A percentile compares a stretch with the other conserved stretches of the same genome.
Conservation (phyloP, 2,329 filamentous ascomycete genomes). For the Trichocomaceae sp. region DNA sequence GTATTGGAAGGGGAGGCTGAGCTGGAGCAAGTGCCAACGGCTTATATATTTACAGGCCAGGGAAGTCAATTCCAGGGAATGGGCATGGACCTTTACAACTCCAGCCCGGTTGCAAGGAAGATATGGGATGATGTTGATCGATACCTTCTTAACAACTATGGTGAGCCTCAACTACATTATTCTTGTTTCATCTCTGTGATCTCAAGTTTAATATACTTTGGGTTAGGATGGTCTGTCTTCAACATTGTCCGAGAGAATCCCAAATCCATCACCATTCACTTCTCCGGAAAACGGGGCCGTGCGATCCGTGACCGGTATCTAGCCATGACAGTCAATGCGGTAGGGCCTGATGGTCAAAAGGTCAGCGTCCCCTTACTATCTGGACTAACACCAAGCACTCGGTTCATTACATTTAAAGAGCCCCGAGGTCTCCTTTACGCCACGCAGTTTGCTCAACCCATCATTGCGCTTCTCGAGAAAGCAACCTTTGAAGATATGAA, state of each 20-base stretch:
- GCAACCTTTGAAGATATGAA: slow-evolving; percentile 99
- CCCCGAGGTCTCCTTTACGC: slow-evolving; percentile 90
- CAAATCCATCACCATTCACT: neutral
- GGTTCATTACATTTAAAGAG: slow-evolving; percentile 93
- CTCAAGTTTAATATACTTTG: neutral
- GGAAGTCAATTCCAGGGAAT: slow-evolving; percentile 98
- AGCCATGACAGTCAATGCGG: neutral
- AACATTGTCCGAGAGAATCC: neutral
- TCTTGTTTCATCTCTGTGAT: neutral
- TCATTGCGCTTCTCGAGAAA: slow-evolving; percentile 97
- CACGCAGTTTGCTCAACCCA: slow-evolving; percentile 97
- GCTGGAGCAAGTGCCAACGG: slow-evolving; percentile 91
- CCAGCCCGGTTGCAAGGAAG: slow-evolving; percentile 86
- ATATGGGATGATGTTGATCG: slow-evolving; percentile 97
- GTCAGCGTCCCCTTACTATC: neutral
- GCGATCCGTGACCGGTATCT: neutral
- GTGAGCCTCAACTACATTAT: neutral
- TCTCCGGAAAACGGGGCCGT: neutral
- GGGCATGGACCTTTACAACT: slow-evolving; percentile 97
- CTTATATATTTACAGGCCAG: slow-evolving; percentile 97
- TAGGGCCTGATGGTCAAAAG: neutral
- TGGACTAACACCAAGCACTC: slow-evolving; percentile 82
- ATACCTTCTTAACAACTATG: slow-evolving; percentile 95
- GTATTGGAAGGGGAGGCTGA: slow-evolving; percentile 91
- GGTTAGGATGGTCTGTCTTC: neutral